These are phyloP conservation scores for Phytopythium cucurbitacearum DNA, from an alignment of 352 stramenopile species.

Conservation along the genomic window DNA sequence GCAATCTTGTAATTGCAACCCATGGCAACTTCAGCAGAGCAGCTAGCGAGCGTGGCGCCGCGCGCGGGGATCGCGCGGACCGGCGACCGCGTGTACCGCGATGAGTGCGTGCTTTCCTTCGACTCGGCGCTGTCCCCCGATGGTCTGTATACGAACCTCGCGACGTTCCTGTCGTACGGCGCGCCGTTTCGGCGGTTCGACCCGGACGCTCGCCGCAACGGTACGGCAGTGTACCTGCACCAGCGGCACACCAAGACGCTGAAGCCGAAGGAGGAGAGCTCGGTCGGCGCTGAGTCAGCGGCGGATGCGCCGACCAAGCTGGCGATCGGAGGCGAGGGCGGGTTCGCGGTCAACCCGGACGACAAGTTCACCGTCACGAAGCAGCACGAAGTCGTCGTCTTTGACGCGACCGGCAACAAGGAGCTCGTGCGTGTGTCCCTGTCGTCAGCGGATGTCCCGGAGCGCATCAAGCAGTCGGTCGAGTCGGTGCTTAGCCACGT, in stretches of 20 bases:
- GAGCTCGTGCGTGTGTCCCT: slow-evolving; percentile 29
- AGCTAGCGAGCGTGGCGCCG: slow-evolving; percentile 21
- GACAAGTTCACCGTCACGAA: slow-evolving; percentile 89
- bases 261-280: slow-evolving; percentile 17
- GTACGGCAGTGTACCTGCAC: slow-evolving; percentile 68
- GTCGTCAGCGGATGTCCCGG: slow-evolving; percentile 32
- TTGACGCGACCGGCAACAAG: slow-evolving; percentile 38
- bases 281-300: background rate
- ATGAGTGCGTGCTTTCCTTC: slow-evolving; percentile 98
- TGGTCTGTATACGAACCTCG: slow-evolving; percentile 91
- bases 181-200: slow-evolving; percentile 61
- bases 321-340: slow-evolving; percentile 93
- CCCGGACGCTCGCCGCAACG: slow-evolving; percentile 18
- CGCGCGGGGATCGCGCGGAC: slow-evolving; percentile 45
- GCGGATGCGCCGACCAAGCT: slow-evolving; percentile 83
- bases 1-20: too few species aligned
- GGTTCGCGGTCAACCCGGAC: slow-evolving; percentile 86
- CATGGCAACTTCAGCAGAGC: background rate
- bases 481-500: slow-evolving; percentile 69
- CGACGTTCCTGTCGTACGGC: slow-evolving; percentile 91
- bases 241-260: slow-evolving; percentile 44
- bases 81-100: slow-evolving; percentile 90
- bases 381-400: slow-evolving; percentile 70
- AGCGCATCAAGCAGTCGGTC: slow-evolving; percentile 46
- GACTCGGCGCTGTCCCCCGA: slow-evolving; percentile 73